These are phyloP conservation scores for Ogataea parapolymorpha DNA, from an alignment of 805 yeast genomes.

Conservation along the genomic window DNA sequence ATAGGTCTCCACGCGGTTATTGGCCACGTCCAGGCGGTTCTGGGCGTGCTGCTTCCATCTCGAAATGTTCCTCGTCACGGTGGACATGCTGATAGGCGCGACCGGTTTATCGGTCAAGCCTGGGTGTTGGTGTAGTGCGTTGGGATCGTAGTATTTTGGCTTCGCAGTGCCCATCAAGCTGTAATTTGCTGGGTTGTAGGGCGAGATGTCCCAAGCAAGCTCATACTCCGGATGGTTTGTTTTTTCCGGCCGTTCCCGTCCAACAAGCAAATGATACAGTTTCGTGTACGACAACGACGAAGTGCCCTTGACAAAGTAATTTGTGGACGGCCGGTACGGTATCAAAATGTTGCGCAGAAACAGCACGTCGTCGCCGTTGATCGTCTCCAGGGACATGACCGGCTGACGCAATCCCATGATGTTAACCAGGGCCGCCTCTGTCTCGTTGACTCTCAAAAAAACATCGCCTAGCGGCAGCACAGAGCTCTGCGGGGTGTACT, in stretches of 20 bases:
- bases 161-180: constrained; percentile 26
- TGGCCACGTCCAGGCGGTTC: constrained; percentile 23
- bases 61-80: constrained; percentile 14
- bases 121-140: constrained; percentile 30
- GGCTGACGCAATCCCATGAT: constrained; percentile 43
- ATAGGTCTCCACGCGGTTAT: constrained; percentile 24
- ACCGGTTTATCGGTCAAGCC: constrained; percentile 20
- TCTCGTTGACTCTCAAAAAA: constrained; percentile 50
- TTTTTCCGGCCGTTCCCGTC: constrained; percentile 59
- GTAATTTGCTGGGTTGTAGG: constrained; percentile 34
- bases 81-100: constrained; percentile 12
- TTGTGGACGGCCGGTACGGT: constrained; percentile 76
- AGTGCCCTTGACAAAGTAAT: constrained; percentile 84
- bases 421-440: constrained; percentile 52
- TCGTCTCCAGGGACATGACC: constrained; percentile 26
- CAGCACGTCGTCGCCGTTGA: constrained; percentile 47
- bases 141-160: constrained; percentile 33
- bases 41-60: constrained; percentile 25
- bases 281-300: constrained; percentile 59
- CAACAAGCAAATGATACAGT: constrained; percentile 65
- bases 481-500: constrained; percentile 41
- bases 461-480: constrained; percentile 47
- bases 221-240: constrained; percentile 47
- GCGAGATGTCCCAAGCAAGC: constrained; percentile 47
- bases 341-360: constrained; percentile 66